Percentiles rank a stretch among this genome's conserved stretches.
Evolutionary conservation across 495 filamentous ascomycete genomes (phyloP).

Genomic region (Penicillium canariense): DNA sequence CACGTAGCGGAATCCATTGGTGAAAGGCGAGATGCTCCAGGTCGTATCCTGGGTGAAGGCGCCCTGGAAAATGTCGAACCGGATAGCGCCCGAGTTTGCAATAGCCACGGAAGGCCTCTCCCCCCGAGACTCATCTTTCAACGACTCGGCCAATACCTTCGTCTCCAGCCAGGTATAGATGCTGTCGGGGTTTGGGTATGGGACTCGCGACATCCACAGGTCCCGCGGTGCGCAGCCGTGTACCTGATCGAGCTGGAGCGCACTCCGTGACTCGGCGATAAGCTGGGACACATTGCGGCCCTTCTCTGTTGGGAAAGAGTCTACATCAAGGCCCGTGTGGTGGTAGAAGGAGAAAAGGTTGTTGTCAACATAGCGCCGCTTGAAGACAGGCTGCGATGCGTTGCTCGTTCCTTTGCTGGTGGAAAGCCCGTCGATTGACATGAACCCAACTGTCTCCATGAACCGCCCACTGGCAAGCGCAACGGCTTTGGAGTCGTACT

Average conservation of each 20-base stretch:
- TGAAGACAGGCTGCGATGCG: slow-evolving; percentile 54
- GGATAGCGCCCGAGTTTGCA: slow-evolving; percentile 83
- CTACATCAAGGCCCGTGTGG: slow-evolving; percentile 67
- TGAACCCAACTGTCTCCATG: slow-evolving; percentile 96
- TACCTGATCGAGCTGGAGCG: slow-evolving; percentile 66
- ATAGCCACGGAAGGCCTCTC: slow-evolving; percentile 65
- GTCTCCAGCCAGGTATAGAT: slow-evolving; percentile 80
- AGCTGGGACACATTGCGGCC: slow-evolving; percentile 70
- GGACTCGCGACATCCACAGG: slow-evolving; percentile 74
- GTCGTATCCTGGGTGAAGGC: slow-evolving; percentile 82
- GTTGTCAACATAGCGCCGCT: slow-evolving; percentile 89
- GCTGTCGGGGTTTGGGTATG: slow-evolving; percentile 66
- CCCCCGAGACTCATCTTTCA: slow-evolving; percentile 48
- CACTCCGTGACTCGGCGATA: slow-evolving; percentile 67
- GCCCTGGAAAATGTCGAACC: slow-evolving; percentile 94
- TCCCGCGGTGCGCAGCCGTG: slow-evolving; percentile 82
- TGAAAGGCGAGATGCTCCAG: slow-evolving; percentile 86
- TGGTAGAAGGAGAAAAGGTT: slow-evolving; percentile 83
- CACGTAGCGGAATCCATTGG: slow-evolving; percentile 73
- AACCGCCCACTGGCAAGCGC: slow-evolving; percentile 90
- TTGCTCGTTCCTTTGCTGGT: slow-evolving; percentile 35
- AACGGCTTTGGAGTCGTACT: slow-evolving; percentile 76
- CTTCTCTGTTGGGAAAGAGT: slow-evolving; percentile 74
- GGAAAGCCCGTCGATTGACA: slow-evolving; percentile 75
- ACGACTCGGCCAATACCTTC: slow-evolving; percentile 63